Percentiles rank a stretch among this genome's conserved stretches.
Evolutionary conservation across 2,329 filamentous ascomycete species (phyloP).

Genomic region (Zymoseptoria pseudotritici): DNA sequence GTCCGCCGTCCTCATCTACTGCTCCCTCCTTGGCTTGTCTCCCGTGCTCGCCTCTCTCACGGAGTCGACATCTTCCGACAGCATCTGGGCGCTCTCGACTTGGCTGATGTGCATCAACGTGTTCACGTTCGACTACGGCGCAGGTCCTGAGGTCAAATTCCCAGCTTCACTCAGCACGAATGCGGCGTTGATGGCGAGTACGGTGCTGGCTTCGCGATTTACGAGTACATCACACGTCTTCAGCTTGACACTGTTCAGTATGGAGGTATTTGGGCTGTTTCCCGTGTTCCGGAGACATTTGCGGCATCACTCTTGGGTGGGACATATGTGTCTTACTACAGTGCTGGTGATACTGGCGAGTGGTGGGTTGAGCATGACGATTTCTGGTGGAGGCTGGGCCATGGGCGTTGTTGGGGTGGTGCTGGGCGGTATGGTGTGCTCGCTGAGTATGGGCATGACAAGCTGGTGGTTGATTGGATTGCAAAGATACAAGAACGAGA

Average conservation of each 20-base stretch:
- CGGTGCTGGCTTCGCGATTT: constrained; percentile 82
- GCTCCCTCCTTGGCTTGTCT: constrained; percentile 80
- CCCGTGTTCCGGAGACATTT: constrained; percentile 94
- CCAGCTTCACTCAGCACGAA: constrained; percentile 81
- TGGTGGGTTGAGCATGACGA: constrained; percentile 61
- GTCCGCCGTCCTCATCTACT: constrained; percentile 87
- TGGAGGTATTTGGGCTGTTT: constrained; percentile 94
- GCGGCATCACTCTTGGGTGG: constrained; percentile 70
- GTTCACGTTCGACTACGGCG: constrained; percentile 95
- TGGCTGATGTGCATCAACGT: constrained; percentile 93
- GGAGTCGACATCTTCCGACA: constrained; percentile 81
- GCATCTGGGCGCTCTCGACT: constrained; percentile 94
- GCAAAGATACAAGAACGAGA: constrained; percentile 99
- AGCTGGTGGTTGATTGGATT: constrained; percentile 97
- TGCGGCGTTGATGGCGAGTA: constrained; percentile 91
- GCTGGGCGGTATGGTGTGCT: constrained; percentile 65
- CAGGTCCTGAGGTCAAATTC: constrained; percentile 55
- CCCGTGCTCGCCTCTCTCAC: constrained; percentile 97
- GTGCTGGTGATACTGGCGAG: constrained; percentile 72
- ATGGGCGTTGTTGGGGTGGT: constrained; percentile 64
- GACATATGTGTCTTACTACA: constrained; percentile 70
- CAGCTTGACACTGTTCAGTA: constrained; percentile 87
- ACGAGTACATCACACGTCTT: constrained; percentile 92
- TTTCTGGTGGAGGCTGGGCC: constrained; percentile 48
- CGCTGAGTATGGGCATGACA: constrained; percentile 80